These are phyloP conservation scores for Rhodosorus marinus DNA, from an alignment of 23 red algal species.

Conservation along the genomic window DNA sequence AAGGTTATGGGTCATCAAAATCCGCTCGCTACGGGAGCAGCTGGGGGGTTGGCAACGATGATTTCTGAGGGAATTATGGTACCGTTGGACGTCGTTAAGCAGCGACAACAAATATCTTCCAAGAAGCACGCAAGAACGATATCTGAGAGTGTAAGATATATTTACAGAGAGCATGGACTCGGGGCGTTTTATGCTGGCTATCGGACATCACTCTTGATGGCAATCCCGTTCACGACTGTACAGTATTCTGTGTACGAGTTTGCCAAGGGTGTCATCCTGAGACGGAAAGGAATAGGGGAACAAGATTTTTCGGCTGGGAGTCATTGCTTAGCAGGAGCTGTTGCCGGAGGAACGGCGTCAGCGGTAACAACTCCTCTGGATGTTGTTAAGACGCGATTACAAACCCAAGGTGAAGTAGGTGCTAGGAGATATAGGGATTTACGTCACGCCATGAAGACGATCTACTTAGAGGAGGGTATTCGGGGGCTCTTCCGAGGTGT, in stretches of 20 bases:
- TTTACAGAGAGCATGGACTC: constrained; percentile 41
- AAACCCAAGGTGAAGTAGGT: constrained; percentile 93
- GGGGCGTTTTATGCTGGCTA: constrained; percentile 74
- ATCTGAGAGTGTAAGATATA: constrained; percentile 12
- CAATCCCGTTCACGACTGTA: constrained; percentile 65
- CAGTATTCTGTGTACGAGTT: constrained; percentile 63
- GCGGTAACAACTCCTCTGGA: constrained; percentile 75
- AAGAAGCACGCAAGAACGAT: constrained; percentile 5
- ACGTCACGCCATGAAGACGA: constrained; percentile 21
- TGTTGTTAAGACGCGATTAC: constrained; percentile 78
- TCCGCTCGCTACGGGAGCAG: constrained; percentile 12
- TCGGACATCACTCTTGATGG: constrained; percentile 70
- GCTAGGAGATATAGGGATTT: constrained; percentile 68
- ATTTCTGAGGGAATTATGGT: constrained; percentile 68
- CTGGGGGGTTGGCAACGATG: constrained; percentile 58
- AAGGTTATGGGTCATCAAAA: constrained; percentile 2
- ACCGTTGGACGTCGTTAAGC: constrained; percentile 89
- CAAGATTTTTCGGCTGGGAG: background rate
- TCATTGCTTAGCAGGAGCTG: constrained; percentile 41
- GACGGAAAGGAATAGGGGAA: background rate
- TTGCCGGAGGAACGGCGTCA: constrained; percentile 51
- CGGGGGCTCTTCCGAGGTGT: constrained; percentile 55
- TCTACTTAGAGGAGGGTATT: constrained; percentile 46
- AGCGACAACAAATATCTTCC: constrained; percentile 59
- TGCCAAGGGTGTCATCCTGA: constrained; percentile 17